Base-by-base conservation (phyloP, 1,284 basidiomycete genomes). In the Jaminaea rosea region DNA sequence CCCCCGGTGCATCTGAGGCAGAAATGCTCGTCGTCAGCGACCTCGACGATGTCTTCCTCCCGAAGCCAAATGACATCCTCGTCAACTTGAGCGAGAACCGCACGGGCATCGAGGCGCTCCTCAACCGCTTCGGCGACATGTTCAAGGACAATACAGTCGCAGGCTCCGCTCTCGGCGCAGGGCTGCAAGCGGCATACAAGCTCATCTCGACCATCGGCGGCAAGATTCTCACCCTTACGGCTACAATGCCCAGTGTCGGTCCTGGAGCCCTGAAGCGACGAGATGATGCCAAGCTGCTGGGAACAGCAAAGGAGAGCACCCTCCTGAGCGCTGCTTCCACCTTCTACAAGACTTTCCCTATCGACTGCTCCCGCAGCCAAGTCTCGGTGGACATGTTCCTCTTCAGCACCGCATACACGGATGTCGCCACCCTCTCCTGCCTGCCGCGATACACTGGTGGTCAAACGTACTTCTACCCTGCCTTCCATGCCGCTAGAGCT, bases 301-400 rank as follows among this genome's bases (percentile, higher is more conserved):
- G 94, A 28, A 97, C 93, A 2, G 78, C 86, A 34, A 98, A 97
- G 80, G 87, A 86, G 57, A 44, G 74, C 60, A 61, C 52, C 8
- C 46, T 65, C 26, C 58, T 68, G 17, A 47, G 45, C 15, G 88
- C 87, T 0, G 74, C 68, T 24, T 88, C 87, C 28, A 82, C 86
- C 7, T 99, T 96, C 79, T 99, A 97, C 81, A 99, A 98, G 80
- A 91, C 89, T 0, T 97, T 98, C 65, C 90, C 94, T 17, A 98
- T 98, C 73, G 93, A 98, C 67, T 98, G 93, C 75, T 97, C 93
- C 7, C 84, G 93, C 62, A 85, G 87, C 8, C 94, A 98, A 75
- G 87, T 99, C 32, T 92, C 92, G 0, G 92, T 99, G 50, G 93
- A 98, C 75, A 97, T 99, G 93, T 98, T 96, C 84, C 80, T 98